Evolutionary conservation across 2,329 filamentous ascomycete species (phyloP), one percentile per base, ranked within the genome.

Genomic region (Juglanconis oblonga): DNA sequence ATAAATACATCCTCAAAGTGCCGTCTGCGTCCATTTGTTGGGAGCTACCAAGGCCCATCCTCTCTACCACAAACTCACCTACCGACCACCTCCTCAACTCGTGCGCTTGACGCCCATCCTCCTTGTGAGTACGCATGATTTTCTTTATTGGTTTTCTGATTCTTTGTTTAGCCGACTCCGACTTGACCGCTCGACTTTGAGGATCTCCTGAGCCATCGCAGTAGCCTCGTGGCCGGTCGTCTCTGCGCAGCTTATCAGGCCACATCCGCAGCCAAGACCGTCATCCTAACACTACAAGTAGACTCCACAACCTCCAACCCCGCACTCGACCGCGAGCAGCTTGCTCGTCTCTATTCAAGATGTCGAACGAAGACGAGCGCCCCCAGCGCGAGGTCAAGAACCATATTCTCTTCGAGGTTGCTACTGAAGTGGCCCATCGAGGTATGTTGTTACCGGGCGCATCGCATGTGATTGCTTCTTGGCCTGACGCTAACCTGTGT

Each of bases 401-500:
- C 76, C 95, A 98, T 78, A 82, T 96, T 71, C 89, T 99, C 68
- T 99, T 99, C 73, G 95, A 99, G 79, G 83, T 98, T 70, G 92
- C 95, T 63, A 98, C 95, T 29, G 95, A 99, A 75, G 95, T 98
- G 68, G 95, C 95, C 64, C 96, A 98, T 82, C 87, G 95, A 84
- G 91, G 91, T 94, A 82, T 67, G 81, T 74, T 35, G 40, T 29
- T 24, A 48, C 17, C 7, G 17, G 44, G 17, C 42, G 17, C 42
- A 17, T 31, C 13, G 29, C 3, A 4, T 7, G 3, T 38, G 3
- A 11, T 36, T 32, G 35, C 24, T 36, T 13, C 33, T 33, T 52
- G 42, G 29, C 51, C 44, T 56, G 49, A 55, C 36, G 61, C 68
- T 74, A 59, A 71, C 64, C 13, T 45, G 54, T 62, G 60, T 44